Evolutionary conservation across 1,139 yeast genomes (phyloP), one percentile per base, ranked within the genome.

Genomic region (Protomyces macrosporus): DNA sequence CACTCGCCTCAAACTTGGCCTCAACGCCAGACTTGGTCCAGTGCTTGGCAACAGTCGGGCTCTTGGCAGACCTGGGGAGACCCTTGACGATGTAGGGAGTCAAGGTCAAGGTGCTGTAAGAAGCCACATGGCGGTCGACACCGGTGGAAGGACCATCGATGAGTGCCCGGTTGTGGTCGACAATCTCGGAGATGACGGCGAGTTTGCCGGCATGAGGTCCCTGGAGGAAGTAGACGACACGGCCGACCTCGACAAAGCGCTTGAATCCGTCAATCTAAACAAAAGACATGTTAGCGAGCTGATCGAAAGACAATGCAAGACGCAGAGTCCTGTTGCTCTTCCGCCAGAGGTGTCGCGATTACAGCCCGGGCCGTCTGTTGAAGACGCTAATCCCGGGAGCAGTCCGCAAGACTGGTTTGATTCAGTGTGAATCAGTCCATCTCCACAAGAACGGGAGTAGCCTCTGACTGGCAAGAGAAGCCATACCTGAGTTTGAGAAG

Each of bases 241-340:
- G 97, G 80, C 99, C 99, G 78, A 91, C 88, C 85, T 93, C 97
- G 80, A 95, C 98, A 79, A 84, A 87, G 88, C 97, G 90, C 98
- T 65, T 60, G 57, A 60, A 60, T 34, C 64, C 59, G 42, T 63
- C 63, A 45, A 48, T 54, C 62, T 58, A 9, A 0, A 42, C 23
- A 23, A 23, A 23, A 10, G 32, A 42, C 10, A 1, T 23, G 23
- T 14, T 14, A n/a, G 48, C 48, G 30, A 14, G 32, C 42, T 39
- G n/a, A 12, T 6, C 42, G 1, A 6, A 39, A 23, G 23, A 23
- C 23, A 23, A 23, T 23, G 23, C 23, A 23, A 23, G 23, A 23
- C 23, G 2, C 23, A 2, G 10, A 9, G 42, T 5, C 12, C 12
- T 39, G 4, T 14, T 42, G 23, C 48, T 14, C 48, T 42, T 42